Percentiles rank a stretch among this genome's conserved stretches.
phyloP scores from a whole-genome alignment of 495 filamentous ascomycete species.

The Tetracladium setigerum region DNA sequence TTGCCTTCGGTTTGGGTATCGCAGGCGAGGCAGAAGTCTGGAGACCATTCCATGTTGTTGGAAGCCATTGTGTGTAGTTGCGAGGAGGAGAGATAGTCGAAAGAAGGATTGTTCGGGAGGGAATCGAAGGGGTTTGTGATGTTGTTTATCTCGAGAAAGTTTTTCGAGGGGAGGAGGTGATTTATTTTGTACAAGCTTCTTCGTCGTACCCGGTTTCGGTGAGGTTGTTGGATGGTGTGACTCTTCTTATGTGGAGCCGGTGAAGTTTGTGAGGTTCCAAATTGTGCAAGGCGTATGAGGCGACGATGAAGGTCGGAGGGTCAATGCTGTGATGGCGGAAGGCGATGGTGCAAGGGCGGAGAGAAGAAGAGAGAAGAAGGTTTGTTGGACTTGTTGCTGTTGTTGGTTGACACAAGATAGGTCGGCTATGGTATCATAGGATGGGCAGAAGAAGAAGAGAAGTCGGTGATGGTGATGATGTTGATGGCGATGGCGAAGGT shows the following conservation, averaged over 20 bases:
- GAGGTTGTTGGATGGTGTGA: slow-evolving; percentile 13
- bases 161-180: neutral
- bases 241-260: slow-evolving; percentile 15
- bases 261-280: too few relatives aligned
- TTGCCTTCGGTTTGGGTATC: slow-evolving; percentile 76
- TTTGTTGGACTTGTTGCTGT: neutral
- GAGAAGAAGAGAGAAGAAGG: neutral
- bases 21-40: slow-evolving; percentile 91
- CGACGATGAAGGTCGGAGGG: neutral
- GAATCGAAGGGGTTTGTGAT: neutral
- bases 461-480: neutral
- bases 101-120: neutral
- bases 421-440: neutral
- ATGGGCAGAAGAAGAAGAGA: neutral
- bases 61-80: slow-evolving; percentile 32
- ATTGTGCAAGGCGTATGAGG: neutral
- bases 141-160: neutral
- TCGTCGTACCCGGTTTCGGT: slow-evolving; percentile 11
- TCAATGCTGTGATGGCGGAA: neutral
- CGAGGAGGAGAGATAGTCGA: neutral
- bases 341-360: neutral
- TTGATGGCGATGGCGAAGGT: slow-evolving; percentile 4
- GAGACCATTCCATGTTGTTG: slow-evolving; percentile 78
- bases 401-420: neutral
- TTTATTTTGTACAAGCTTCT: neutral